Base-by-base conservation (phyloP, 139 green algal species). In the Coelastrella sp. region DNA sequence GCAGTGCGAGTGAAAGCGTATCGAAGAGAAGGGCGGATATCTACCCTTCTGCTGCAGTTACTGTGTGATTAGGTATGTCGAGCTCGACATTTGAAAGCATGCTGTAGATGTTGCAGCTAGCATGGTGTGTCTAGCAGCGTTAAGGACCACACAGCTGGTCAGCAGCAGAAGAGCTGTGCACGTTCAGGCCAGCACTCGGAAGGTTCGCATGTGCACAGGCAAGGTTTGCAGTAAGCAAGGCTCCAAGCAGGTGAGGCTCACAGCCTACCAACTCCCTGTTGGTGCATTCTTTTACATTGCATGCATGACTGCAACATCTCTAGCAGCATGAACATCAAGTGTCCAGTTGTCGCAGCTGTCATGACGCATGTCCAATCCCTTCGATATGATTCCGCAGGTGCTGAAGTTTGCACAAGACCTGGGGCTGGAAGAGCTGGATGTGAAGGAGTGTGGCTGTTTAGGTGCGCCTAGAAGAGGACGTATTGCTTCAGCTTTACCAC, bases 141-240 rank as follows among this genome's bases (percentile, higher is more conserved):
- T 21, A 48, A 77, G 68, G 43, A 23, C 68, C 23, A 38, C 68
- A 23, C 5, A n/a, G 40, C n/a, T 34, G 21, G 19, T n/a, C 19
- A 27, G 2, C 53, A 64, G 53, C 3, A 64, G 4, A 64, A 7
- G 19, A 64, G 53, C 53, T 32, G 53, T 64, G 21, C 2, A 5
- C 19, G 53, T 64, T 21, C 53, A 64, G 27, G 53, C 53, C 27
- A 64, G 38, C 40, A 21, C 4, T 25, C 43, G 57, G 17, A 84
- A 87, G 21, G 23, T 93, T 1, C 82, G 66, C 6, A 72, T 93
- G 2, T 93, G 90, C 67, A 88, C 85, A 38, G 86, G 88, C 34
- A 88, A 89, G n/a, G 90, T 89, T 9, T 93, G 90, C 84, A 91
- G 88, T 50, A 89, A 90, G 43, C 88, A 92, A 37, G 90, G 90